These are phyloP conservation scores for Peribolospora baueri DNA, from an alignment of 768 basidiomycete genomes.

Conservation along the genomic window DNA sequence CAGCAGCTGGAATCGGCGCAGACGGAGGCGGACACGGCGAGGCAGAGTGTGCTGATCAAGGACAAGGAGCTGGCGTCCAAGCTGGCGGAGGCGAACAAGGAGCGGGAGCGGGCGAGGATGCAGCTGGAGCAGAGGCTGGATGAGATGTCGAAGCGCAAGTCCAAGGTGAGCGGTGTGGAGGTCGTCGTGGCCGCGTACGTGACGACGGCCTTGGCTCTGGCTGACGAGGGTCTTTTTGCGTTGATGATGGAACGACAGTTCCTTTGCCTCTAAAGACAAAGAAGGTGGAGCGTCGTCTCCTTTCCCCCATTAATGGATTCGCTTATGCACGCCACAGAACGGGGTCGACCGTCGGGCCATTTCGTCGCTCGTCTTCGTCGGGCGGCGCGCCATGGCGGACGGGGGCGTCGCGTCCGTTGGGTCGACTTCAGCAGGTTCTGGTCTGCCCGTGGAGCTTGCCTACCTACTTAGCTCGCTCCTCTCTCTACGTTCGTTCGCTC, in stretches of 20 bases:
- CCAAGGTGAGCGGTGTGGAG: slow-evolving; percentile 5
- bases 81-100: slow-evolving; percentile 61
- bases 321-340: not conserved
- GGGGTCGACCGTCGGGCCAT: not conserved
- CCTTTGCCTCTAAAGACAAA: not conserved
- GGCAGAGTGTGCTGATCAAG: slow-evolving; percentile 33
- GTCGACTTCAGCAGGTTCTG: too few species aligned
- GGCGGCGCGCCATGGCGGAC: too few species aligned
- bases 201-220: not conserved
- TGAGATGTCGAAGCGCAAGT: slow-evolving; percentile 29
- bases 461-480: too few species aligned
- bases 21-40: slow-evolving; percentile 50
- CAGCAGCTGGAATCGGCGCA: slow-evolving; percentile 52
- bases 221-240: not conserved
- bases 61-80: slow-evolving; percentile 56
- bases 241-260: not conserved
- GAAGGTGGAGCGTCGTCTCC: not conserved
- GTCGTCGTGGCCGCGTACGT: slow-evolving; percentile 2
- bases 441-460: too few species aligned
- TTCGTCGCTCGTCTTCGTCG: too few species aligned
- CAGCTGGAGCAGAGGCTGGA: slow-evolving; percentile 74
- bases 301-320: not conserved
- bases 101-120: slow-evolving; percentile 66
- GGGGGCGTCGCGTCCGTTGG: too few species aligned
- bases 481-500: too few species aligned